Evolutionary conservation across 2,329 filamentous ascomycete genomes (phyloP), one percentile per base, ranked within the genome.

Genomic region (Ophiosphaerella herpotricha): DNA sequence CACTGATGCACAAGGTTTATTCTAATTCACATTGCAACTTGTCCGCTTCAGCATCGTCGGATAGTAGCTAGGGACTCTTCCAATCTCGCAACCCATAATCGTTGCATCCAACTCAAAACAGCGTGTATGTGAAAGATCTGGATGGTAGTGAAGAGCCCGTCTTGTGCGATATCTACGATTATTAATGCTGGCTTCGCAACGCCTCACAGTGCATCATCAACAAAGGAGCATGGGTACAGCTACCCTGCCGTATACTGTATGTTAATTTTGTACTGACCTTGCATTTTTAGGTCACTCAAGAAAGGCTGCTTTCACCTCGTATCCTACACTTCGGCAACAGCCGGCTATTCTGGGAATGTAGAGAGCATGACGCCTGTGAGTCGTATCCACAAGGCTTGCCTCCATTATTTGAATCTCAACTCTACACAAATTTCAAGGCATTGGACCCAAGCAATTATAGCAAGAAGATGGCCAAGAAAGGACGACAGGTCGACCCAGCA

Each of bases 321-420:
- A 18, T 58, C 21, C 39, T 63, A 2, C 43, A 66, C 38, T 62
- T 58, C 33, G 39, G 54, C 7, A 29, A 39, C 4, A 12, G 35
- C 12, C 52, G 63, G 29, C 38, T 63, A 12, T 55, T 60, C 29
- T 63, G 57, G 58, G 62, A 65, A 35, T 65, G 61, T 14, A 26
- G 36, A 11, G 29, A 46, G 32, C 31, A 26, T 13, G 23, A 11
- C 5, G 47, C 45, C 9, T 49, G 46, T 31, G 53, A 62, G 37
- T 38, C 43, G 0, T 51, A 51, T 42, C 50, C 54, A 12, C 8
- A 33, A 0, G 39, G 39, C 13, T 11, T 57, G 4, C 26, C 50
- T 14, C 7, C 13, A 5, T 21, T 23, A 18, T 47, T 24, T 21
- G 4, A n/a, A 16, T 13, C 12, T 16, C 34, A 23, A 29, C 11